Evolutionary conservation across 805 yeast species (phyloP).

Genomic region (Suhomyces prunicola): DNA sequence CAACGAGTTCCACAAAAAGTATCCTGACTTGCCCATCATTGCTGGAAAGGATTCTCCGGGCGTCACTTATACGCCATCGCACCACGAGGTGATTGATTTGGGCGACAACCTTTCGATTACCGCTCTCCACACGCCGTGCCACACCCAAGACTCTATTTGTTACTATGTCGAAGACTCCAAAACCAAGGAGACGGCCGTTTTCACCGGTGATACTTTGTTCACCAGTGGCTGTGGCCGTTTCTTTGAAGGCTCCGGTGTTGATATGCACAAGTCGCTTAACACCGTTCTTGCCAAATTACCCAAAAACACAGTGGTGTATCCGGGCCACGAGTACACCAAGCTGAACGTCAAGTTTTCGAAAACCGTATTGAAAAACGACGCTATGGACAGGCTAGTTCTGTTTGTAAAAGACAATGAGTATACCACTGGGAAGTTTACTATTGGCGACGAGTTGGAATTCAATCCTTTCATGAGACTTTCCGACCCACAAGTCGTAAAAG

Average conservation of each 20-base stretch:
- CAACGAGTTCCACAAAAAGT: constrained; percentile 36
- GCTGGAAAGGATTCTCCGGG: constrained; percentile 82
- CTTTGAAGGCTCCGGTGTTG: constrained; percentile 82
- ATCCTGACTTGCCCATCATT: constrained; percentile 58
- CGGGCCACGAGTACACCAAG: constrained; percentile 95
- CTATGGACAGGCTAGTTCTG: constrained; percentile 51
- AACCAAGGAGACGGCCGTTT: constrained; percentile 68
- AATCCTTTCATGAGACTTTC: constrained; percentile 86
- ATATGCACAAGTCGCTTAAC: constrained; percentile 75
- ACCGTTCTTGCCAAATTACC: constrained; percentile 59
- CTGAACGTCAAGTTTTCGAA: constrained; percentile 77
- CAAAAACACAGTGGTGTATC: constrained; percentile 68
- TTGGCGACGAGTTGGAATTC: constrained; percentile 73
- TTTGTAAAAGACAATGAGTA: constrained; percentile 56
- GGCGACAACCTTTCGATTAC: constrained; percentile 65
- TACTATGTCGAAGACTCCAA: constrained; percentile 67
- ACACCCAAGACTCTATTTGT: constrained; percentile 94
- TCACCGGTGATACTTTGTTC: constrained; percentile 95
- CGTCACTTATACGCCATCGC: constrained; percentile 68
- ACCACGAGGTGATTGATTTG: constrained; percentile 56
- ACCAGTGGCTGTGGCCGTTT: constrained; percentile 95
- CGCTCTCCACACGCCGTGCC: constrained; percentile 95
- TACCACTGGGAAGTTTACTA: constrained; percentile 84
- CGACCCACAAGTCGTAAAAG: constrained; percentile 59
- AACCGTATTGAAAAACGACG: constrained; percentile 53